phyloP scores from a whole-genome alignment of 306 rosid species.

The Begonia fuchsioides region DNA sequence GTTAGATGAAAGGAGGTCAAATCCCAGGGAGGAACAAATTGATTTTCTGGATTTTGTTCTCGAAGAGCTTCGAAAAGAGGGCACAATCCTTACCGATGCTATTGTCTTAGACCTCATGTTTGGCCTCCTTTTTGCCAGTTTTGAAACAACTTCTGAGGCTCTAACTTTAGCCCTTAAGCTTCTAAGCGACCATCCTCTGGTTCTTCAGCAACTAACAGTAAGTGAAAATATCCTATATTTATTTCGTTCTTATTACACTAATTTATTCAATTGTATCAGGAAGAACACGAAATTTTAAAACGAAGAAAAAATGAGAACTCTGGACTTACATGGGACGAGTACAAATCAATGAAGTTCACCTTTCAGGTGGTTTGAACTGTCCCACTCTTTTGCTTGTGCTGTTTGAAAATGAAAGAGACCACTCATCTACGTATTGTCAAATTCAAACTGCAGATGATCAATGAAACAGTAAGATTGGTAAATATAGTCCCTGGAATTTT shows the following conservation, averaged over 20 bases:
- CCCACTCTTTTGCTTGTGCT: neutral
- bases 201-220: slow-evolving; percentile 56
- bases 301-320: slow-evolving; percentile 46
- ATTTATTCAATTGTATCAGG: slow-evolving; percentile 27
- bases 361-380: slow-evolving; percentile 42
- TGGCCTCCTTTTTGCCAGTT: slow-evolving; percentile 93
- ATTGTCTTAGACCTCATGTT: slow-evolving; percentile 92
- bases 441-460: slow-evolving; percentile 54
- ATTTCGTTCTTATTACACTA: slow-evolving; percentile 8
- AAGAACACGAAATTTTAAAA: slow-evolving; percentile 72
- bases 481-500: slow-evolving; percentile 94
- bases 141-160: slow-evolving; percentile 95
- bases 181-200: slow-evolving; percentile 63
- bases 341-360: slow-evolving; percentile 92
- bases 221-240: neutral
- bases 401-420: neutral
- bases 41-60: slow-evolving; percentile 1
- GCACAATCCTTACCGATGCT: slow-evolving; percentile 69
- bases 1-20: neutral
- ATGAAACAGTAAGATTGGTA: slow-evolving; percentile 89
- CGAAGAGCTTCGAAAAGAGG: slow-evolving; percentile 64
- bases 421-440: slow-evolving; percentile 4
- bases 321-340: slow-evolving; percentile 82
- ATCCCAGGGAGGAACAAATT: neutral
- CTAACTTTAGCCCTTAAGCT: slow-evolving; percentile 55